Base-by-base conservation (phyloP, 257 asterid species). In the Nicotiana undulata region DNA sequence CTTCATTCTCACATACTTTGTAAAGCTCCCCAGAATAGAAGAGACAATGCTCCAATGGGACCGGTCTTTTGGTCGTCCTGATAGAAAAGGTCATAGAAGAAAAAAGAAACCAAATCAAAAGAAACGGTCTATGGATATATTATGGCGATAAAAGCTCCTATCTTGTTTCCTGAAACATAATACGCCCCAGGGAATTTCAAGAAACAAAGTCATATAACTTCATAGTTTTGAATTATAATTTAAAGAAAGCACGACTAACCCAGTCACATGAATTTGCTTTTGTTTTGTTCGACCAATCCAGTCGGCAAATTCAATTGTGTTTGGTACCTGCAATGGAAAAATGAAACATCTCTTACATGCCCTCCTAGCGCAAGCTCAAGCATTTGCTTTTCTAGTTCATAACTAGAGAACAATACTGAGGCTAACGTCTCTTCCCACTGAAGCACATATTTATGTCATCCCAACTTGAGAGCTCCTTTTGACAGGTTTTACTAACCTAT, bases 211-310 rank as follows among this genome's bases (percentile, higher is more conserved):
- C 67, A 80, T 65, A 80, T 55, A 55, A 81, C 31, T 77, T 63
- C 51, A 46, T 26, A 68, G 82, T 53, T 60, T 52, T 74, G 49
- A 75, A 29, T 67, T 79, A 79, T 79, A 81, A 75, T 76, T 46
- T 61, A 85, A 58, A 83, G 81, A 85, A 79, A 22, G 81, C 29
- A 72, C 76, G 11, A 91, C 97, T 85, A 81, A 95, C 99, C 99
- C 97, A 84, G 97, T 93, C 63, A 96, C 92, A 81, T 90, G 96
- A 84, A 96, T 96, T 85, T 92, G 85, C 92, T 92, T 96, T 90
- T 90, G 92, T 87, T 96, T 96, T 56, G 98, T 96, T 89, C 98
- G 90, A 79, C 99, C 97, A 88, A 96, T 94, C 99, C 99, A 96
- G 90, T 94, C 98, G 80, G 99, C 99, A 91, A 96, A 96, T 83